Evolutionary conservation across 139 green algal genomes (phyloP).

Genomic region (Picochlorum sp.): DNA sequence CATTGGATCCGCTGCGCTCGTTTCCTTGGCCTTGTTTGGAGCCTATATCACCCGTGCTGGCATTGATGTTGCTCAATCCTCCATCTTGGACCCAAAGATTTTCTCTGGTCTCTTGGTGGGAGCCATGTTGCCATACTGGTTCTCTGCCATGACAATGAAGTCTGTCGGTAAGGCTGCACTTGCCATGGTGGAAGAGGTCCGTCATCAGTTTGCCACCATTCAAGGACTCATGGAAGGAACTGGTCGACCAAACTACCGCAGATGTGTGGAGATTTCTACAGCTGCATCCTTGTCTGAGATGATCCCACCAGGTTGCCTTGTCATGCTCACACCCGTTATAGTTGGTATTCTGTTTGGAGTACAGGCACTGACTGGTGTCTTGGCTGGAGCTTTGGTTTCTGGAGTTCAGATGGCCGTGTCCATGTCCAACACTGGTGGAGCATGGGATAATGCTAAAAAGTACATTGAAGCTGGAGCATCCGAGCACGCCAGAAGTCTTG

Average conservation of each 20-base stretch:
- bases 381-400: conserved; percentile 84
- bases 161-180: conserved; percentile 85
- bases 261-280: conserved; percentile 88
- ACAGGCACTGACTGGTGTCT: conserved; percentile 67
- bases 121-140: conserved; percentile 97
- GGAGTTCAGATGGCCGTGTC: conserved; percentile 94
- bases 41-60: conserved; percentile 82
- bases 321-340: conserved; percentile 88
- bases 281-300: conserved; percentile 83
- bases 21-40: conserved; percentile 96
- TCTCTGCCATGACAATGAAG: conserved; percentile 98
- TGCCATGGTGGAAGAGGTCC: conserved; percentile 80
- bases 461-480: conserved; percentile 75
- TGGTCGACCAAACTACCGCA: conserved; percentile 78
- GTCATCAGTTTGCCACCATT: conserved; percentile 91
- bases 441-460: conserved; percentile 99
- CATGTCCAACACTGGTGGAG: conserved; percentile 95
- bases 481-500: conserved; percentile 82
- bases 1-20: conserved; percentile 93
- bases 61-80: conserved; percentile 73
- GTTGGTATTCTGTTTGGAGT: conserved; percentile 44
- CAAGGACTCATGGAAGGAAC: conserved; percentile 88
- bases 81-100: conserved; percentile 84
- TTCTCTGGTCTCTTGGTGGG: conserved; percentile 89
- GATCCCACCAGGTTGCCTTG: conserved; percentile 81